Evolutionary conservation across 306 rosid species (phyloP).

Genomic region (Luffa aegyptiaca): DNA sequence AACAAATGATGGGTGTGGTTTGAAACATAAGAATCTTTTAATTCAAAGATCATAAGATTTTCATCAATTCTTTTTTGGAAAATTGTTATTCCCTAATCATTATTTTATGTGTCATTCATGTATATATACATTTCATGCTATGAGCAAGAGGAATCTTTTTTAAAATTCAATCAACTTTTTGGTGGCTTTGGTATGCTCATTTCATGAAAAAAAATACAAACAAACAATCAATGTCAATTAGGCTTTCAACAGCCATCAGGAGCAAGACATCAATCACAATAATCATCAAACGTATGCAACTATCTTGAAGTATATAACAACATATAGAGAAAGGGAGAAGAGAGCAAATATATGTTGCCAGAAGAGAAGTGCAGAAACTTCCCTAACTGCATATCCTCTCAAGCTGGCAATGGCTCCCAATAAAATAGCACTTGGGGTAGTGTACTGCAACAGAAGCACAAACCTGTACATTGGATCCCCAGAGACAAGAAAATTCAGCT

Average conservation of each 20-base stretch:
- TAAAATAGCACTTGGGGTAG: constrained; percentile 79
- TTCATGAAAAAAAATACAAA: background rate
- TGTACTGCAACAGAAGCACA: constrained; percentile 75
- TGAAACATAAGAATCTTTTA: background rate
- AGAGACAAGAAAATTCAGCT: constrained; percentile 41
- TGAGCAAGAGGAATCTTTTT: background rate
- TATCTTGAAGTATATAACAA: constrained; percentile 52
- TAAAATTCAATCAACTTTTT: background rate
- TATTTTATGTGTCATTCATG: background rate
- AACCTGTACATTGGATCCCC: constrained; percentile 57
- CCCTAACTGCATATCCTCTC: constrained; percentile 84
- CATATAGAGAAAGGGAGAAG: constrained; percentile 62
- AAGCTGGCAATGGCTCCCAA: constrained; percentile 84
- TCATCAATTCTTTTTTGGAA: background rate
- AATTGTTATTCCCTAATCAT: background rate
- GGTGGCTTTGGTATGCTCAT: no score
- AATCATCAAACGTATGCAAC: background rate
- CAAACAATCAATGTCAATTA: background rate
- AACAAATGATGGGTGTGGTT: background rate
- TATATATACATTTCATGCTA: background rate
- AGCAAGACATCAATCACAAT: background rate
- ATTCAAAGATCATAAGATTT: background rate
- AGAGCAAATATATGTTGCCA: constrained; percentile 88
- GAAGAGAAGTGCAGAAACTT: constrained; percentile 80
- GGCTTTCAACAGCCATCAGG: background rate